Conservation (phyloP, 352 stramenopile species). For the Phytophthora cajani region DNA sequence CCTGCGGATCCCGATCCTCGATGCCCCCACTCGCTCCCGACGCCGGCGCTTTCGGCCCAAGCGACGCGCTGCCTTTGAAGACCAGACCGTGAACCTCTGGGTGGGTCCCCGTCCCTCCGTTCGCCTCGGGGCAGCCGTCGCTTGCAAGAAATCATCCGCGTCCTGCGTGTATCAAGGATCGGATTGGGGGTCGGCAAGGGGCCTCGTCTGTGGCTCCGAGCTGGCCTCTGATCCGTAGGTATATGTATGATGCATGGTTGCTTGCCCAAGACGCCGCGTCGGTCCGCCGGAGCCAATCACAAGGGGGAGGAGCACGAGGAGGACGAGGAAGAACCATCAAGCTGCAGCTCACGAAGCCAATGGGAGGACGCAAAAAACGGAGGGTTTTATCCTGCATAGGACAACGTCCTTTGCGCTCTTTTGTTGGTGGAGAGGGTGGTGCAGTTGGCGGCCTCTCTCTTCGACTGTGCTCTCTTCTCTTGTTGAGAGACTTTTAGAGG, state of each 20-base stretch:
- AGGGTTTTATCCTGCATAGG: neutral
- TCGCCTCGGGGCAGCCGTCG: conserved; percentile 28
- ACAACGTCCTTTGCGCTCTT: neutral
- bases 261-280: conserved; percentile 40
- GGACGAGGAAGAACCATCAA: neutral
- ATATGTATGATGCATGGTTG: conserved; percentile 80
- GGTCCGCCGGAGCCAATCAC: conserved; percentile 4
- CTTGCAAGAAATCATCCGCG: conserved; percentile 51
- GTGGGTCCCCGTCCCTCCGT: neutral
- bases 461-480: neutral
- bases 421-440: neutral
- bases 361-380: neutral
- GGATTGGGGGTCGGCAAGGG: conserved; percentile 48
- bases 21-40: conserved; percentile 34
- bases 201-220: conserved; percentile 8
- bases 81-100: neutral
- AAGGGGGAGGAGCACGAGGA: neutral
- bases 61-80: conserved; percentile 26
- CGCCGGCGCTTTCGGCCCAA: conserved; percentile 29
- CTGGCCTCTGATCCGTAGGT: conserved; percentile 77
- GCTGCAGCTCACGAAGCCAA: neutral
- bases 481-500: neutral
- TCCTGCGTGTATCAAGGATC: conserved; percentile 88
- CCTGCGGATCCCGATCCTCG: conserved; percentile 46
- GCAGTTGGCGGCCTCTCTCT: neutral